A percentile compares a stretch with the other conserved stretches of the same genome.
These are phyloP conservation scores for Chenopodium quinoa DNA, from an alignment of 148 eudicot genomes.

Conservation along the genomic window DNA sequence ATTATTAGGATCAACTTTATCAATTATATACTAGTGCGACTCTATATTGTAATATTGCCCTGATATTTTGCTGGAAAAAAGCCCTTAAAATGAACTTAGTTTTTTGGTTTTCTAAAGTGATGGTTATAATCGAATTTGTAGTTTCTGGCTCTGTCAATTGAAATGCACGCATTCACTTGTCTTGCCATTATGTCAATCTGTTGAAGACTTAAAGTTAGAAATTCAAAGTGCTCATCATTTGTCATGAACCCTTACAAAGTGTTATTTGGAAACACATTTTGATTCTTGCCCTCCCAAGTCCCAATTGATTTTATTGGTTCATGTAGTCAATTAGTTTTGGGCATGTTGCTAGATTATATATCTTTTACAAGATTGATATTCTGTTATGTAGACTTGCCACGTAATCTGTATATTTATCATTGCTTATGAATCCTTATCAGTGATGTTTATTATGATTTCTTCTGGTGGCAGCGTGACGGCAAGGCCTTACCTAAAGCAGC, in stretches of 20 bases:
- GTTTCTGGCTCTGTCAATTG: not conserved
- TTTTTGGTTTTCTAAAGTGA: not conserved
- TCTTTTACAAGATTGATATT: not conserved
- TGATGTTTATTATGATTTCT: slow-evolving; percentile 4
- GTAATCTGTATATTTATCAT: not conserved
- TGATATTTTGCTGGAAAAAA: not conserved
- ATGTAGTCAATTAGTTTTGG: not conserved
- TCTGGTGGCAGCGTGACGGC: slow-evolving; percentile 56
- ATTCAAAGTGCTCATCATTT: not conserved
- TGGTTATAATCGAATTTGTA: not conserved
- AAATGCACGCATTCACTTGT: not conserved
- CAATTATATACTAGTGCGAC: not conserved
- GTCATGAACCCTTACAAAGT: not conserved
- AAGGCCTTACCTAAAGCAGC: slow-evolving; percentile 83
- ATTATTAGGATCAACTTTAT: not conserved
- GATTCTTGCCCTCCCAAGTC: not conserved
- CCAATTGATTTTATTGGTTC: not conserved
- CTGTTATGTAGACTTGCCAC: not conserved
- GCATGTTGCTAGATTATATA: not conserved
- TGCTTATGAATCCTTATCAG: not conserved
- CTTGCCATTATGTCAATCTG: not conserved
- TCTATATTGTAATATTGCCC: not conserved
- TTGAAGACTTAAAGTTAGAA: not conserved
- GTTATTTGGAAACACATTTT: not conserved
- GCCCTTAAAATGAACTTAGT: not conserved